phyloP scores from a whole-genome alignment of 2,329 filamentous ascomycete genomes.

The Aspergillus sp. region DNA sequence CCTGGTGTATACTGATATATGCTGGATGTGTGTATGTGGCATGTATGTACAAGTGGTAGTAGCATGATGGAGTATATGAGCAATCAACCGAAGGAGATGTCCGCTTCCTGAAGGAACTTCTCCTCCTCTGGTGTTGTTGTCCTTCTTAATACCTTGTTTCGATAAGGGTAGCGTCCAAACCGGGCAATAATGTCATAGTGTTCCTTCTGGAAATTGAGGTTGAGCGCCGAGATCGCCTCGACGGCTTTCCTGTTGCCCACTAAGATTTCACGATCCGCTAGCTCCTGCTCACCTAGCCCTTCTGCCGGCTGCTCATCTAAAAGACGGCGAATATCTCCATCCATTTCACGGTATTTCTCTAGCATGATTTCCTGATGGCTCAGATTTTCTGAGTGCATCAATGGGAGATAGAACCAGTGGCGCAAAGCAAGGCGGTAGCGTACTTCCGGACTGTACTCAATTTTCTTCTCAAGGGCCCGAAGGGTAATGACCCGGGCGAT shows the following conservation, averaged over 20 bases:
- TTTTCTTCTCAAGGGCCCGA: constrained; percentile 36
- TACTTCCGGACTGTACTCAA: constrained; percentile 28
- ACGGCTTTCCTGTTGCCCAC: neutral
- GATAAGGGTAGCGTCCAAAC: constrained; percentile 10
- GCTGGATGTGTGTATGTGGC: neutral
- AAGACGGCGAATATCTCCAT: constrained; percentile 1
- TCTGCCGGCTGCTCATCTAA: neutral
- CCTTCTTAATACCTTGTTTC: neutral
- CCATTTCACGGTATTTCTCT: constrained; percentile 1
- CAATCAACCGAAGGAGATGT: constrained; percentile 1
- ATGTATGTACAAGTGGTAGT: neutral
- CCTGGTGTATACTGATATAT: neutral
- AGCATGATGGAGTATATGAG: neutral
- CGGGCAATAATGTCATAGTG: constrained; percentile 8
- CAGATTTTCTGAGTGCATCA: constrained; percentile 51
- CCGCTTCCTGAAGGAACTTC: constrained; percentile 3
- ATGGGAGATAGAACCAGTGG: constrained; percentile 60
- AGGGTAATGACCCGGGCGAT: constrained; percentile 49
- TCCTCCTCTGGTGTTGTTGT: constrained; percentile 4
- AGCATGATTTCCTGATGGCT: neutral
- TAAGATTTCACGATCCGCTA: neutral
- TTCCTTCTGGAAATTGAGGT: constrained; percentile 6
- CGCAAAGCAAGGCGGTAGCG: constrained; percentile 41
- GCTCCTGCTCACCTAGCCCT: neutral
- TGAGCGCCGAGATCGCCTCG: neutral